Base-by-base conservation (phyloP, 2,329 filamentous ascomycete genomes). In the Aspergillus felis region DNA sequence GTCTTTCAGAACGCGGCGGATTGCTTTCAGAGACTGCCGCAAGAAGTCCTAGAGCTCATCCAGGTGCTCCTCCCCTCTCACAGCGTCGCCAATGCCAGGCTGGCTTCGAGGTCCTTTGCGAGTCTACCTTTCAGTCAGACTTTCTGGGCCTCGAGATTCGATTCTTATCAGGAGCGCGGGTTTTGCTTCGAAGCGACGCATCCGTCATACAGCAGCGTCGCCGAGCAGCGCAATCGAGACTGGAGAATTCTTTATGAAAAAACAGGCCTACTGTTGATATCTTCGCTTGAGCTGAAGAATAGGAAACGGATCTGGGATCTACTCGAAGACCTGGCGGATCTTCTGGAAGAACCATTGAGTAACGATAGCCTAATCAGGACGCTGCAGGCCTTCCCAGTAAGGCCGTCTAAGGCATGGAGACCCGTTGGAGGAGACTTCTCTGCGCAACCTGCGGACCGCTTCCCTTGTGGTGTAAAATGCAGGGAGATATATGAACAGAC, bases 121-220 rank as follows among this genome's bases (percentile, higher is more conserved):
- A 61, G 59, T 24, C 51, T 66, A n/a, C 57, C 57, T 7, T 48
- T 65, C 5, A 54, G 51, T 5, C 63, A 63, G 29, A 49, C 54
- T 9, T 65, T 66, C 54, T 66, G 64, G 64, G 55, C 56, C n/a
- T 66, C 63, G 32, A 55, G 64, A 47, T 65, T 66, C 32, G 50
- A 50, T n/a, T 53, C 25, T n/a, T 17, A 46, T 22, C 56, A 58
- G 32, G 63, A 66, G 25, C 56, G 61, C 28, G 57, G 60, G 22
- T 63, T 57, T 27, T 58, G 64, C 20, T 61, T 61, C 51, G 61
- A 65, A 47, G 56, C 58, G 32, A 51, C 25, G 29, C 22, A 56
- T 32, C 52, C 50, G n/a, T 29, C 50, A 5, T 54, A 50, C 46
- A 54, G 42, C n/a, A 27, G 50, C 6, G 25, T 38, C 17, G 6